These are phyloP conservation scores for Sicyos edulis DNA, from an alignment of 306 rosid genomes.

Conservation along the genomic window DNA sequence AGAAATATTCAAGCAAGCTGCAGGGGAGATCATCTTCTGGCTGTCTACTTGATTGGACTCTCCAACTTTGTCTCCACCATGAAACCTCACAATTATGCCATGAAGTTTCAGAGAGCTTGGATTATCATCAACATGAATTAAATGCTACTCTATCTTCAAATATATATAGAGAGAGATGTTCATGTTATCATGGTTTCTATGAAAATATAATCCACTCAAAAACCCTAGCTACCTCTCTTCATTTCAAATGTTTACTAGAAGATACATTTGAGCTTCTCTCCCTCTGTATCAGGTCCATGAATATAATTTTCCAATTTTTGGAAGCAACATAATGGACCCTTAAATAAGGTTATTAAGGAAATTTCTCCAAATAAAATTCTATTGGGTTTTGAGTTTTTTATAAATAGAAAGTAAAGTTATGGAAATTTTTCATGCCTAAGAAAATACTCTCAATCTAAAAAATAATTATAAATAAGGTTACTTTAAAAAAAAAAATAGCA, in stretches of 20 bases:
- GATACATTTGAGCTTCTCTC: not conserved
- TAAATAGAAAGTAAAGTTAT: no score
- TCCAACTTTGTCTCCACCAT: not conserved
- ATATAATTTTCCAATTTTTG: not conserved
- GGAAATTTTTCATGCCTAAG: no score
- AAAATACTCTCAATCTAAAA: no score
- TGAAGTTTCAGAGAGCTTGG: not conserved
- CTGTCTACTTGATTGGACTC: conserved; percentile 21
- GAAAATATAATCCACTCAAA: not conserved
- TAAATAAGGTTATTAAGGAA: not conserved
- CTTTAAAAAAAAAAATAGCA: no score
- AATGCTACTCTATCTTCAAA: not conserved
- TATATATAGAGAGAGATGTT: not conserved
- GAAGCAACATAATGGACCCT: not conserved
- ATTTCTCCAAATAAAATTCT: not conserved
- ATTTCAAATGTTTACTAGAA: not conserved
- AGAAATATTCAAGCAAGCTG: conserved; percentile 44
- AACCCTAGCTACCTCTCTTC: not conserved
- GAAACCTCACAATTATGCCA: not conserved
- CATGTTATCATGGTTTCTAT: not conserved
- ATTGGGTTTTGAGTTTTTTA: no score
- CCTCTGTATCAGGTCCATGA: not conserved
- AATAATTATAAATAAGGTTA: no score
- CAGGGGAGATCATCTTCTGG: conserved; percentile 40
- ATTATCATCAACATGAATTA: not conserved